Evolutionary conservation across 768 basidiomycete genomes (phyloP).

Genomic region (Amanita phalloides): DNA sequence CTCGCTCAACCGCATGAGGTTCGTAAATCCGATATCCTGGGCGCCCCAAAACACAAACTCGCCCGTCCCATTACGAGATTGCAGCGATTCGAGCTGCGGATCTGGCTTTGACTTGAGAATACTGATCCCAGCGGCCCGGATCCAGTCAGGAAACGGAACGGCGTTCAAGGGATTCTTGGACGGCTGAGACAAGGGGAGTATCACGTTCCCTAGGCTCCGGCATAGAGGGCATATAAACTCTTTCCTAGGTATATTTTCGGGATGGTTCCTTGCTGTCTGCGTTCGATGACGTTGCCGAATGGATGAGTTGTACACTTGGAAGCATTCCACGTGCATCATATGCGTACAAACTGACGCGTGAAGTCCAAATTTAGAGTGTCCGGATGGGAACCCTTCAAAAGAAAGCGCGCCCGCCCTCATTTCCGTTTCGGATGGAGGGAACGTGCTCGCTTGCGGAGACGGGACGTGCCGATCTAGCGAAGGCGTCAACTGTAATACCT

Average conservation of each 20-base stretch:
- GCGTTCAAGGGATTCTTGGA: slow-evolving; percentile 38
- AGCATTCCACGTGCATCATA: slow-evolving; percentile 95
- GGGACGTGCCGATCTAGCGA: slow-evolving; percentile 51
- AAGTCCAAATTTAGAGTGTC: slow-evolving; percentile 75
- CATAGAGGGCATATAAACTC: slow-evolving; percentile 97
- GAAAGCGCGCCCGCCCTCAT: slow-evolving; percentile 27
- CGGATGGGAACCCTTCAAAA: slow-evolving; percentile 64
- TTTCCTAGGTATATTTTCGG: slow-evolving; percentile 85
- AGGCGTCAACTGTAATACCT: slow-evolving; percentile 49
- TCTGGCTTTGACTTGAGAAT: slow-evolving; percentile 81
- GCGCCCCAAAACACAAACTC: slow-evolving; percentile 87
- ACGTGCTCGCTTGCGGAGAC: slow-evolving; percentile 15
- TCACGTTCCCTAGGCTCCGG: slow-evolving; percentile 91
- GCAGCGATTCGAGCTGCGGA: slow-evolving; percentile 55
- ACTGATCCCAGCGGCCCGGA: slow-evolving; percentile 79
- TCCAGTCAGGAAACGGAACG: slow-evolving; percentile 78
- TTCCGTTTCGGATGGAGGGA: slow-evolving; percentile 47
- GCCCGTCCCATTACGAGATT: slow-evolving; percentile 72
- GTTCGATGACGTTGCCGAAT: slow-evolving; percentile 80
- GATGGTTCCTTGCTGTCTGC: slow-evolving; percentile 88
- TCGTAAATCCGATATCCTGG: slow-evolving; percentile 62
- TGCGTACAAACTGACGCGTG: slow-evolving; percentile 88
- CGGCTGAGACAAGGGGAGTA: slow-evolving; percentile 68
- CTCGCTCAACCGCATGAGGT: slow-evolving; percentile 40
- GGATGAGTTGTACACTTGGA: slow-evolving; percentile 80